Base-by-base conservation (phyloP, 2,329 filamentous ascomycete genomes). In the Clarireedia sp. region DNA sequence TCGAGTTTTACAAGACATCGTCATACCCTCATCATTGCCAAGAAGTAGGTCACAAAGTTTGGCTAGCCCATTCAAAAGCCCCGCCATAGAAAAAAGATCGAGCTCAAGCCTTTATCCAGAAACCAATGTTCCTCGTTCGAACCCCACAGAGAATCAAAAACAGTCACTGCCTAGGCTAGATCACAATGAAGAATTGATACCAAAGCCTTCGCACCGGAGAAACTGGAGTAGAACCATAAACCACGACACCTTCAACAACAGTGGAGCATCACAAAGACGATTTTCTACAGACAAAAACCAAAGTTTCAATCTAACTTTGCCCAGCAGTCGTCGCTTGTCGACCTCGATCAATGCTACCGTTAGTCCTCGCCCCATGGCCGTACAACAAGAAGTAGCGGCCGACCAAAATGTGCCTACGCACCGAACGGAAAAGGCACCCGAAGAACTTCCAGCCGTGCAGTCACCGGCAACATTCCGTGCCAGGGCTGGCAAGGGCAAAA, bases 21-120 rank as follows among this genome's bases (percentile, higher is more conserved):
- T 66, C 44, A 61, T 67, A 16, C 66, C 66, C 33, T 62, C 62
- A n/a, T 61, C 61, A 45, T 65, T 66, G 23, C 57, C 66, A 26
- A 62, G 66, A 60, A 61, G 57, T 24, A 59, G 66, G 46, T 66
- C 67, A n/a, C 62, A 67, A 45, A 68, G 63, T 52, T 54, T 69
- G 21, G 64, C 66, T 17, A 69, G 67, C 26, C 67, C 67, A 3
- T 69, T 69, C 51, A 68, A 67, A 44, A 69, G 67, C 36, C 67
- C 67, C 5, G 55, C 57, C 23, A 53, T 59, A 26, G 64, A 64
- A 24, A 58, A 62, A 52, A 63, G 55, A 50, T 62, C 61, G 3
- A 59, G 60, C 23, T 62, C 64, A 17, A 65, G 59, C 48, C 26
- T 59, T 41, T 36, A 50, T 43, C 51, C 56, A 53, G 63, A 60